phyloP scores from a whole-genome alignment of 2,329 filamentous ascomycete genomes.

The Westerdykella ornata region DNA sequence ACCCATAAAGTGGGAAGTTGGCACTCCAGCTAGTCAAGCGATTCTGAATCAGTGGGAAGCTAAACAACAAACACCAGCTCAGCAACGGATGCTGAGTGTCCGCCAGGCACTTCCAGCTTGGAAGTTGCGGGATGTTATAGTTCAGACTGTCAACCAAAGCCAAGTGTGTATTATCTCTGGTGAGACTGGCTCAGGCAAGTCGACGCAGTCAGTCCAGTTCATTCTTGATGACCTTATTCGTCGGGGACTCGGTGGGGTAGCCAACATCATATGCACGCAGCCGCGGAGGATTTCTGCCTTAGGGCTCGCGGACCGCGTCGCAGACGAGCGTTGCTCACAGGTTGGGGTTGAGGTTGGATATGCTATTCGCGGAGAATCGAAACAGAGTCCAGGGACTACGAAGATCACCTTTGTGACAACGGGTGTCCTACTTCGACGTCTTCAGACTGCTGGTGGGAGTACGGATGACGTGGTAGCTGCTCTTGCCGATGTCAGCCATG shows the following conservation, averaged over 20 bases:
- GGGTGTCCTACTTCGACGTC: slow-evolving; percentile 77
- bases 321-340: slow-evolving; percentile 74
- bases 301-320: slow-evolving; percentile 87
- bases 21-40: slow-evolving; percentile 52
- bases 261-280: slow-evolving; percentile 93
- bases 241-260: slow-evolving; percentile 63
- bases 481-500: slow-evolving; percentile 83
- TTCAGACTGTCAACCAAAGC: slow-evolving; percentile 65
- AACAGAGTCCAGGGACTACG: slow-evolving; percentile 61
- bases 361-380: slow-evolving; percentile 83
- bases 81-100: slow-evolving; percentile 67
- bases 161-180: slow-evolving; percentile 96
- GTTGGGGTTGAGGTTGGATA: slow-evolving; percentile 90
- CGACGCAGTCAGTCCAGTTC: slow-evolving; percentile 94
- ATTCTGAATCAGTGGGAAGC: slow-evolving; percentile 59
- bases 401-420: slow-evolving; percentile 95
- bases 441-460: slow-evolving; percentile 82
- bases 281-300: slow-evolving; percentile 90
- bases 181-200: slow-evolving; percentile 95
- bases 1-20: slow-evolving; percentile 58
- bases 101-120: slow-evolving; percentile 78
- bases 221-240: slow-evolving; percentile 84
- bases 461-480: slow-evolving; percentile 74
- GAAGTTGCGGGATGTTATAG: slow-evolving; percentile 70
- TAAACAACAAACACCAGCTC: slow-evolving; percentile 57